Evolutionary conservation across 1,284 basidiomycete species (phyloP).

Genomic region (Irpex rosettiformis): DNA sequence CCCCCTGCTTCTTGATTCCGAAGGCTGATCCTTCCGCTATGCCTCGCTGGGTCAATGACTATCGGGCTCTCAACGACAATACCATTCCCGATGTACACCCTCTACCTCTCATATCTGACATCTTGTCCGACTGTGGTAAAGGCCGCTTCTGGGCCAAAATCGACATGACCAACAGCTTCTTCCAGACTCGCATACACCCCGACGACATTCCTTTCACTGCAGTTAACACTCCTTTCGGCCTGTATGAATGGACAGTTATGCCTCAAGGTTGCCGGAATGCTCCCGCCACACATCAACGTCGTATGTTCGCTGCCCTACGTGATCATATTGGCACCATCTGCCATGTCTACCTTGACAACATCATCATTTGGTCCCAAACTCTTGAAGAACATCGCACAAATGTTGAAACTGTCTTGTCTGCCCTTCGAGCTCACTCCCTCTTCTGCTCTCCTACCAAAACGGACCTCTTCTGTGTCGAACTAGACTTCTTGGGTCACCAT

Average conservation of each 20-base stretch:
- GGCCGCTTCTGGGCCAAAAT: constrained; percentile 33
- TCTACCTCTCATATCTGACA: constrained; percentile 29
- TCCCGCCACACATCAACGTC: constrained; percentile 3
- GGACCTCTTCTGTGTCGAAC: constrained; percentile 15
- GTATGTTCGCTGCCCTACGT: constrained; percentile 5
- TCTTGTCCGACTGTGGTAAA: constrained; percentile 21
- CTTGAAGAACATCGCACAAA: constrained; percentile 34
- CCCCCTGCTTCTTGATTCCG: constrained; percentile 35
- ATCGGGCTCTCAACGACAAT: constrained; percentile 32
- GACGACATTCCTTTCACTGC: constrained; percentile 2
- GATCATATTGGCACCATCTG: constrained; percentile 3
- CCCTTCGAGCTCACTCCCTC: constrained; percentile 20
- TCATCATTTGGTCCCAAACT: constrained; percentile 20
- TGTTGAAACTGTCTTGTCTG: constrained; percentile 26
- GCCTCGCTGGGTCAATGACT: constrained; percentile 40
- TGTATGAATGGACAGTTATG: constrained; percentile 8
- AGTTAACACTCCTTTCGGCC: constrained; percentile 1
- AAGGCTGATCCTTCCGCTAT: constrained; percentile 33
- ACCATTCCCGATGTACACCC: constrained; percentile 33
- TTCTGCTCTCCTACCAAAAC: constrained; percentile 29
- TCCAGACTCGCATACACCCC: constrained; percentile 23
- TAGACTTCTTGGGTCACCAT: constrained; percentile 25
- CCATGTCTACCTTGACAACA: constrained; percentile 7
- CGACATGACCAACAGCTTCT: constrained; percentile 42
- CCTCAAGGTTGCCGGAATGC: constrained; percentile 6